phyloP scores from a whole-genome alignment of 768 basidiomycete species.

The Suillus subalutaceus region DNA sequence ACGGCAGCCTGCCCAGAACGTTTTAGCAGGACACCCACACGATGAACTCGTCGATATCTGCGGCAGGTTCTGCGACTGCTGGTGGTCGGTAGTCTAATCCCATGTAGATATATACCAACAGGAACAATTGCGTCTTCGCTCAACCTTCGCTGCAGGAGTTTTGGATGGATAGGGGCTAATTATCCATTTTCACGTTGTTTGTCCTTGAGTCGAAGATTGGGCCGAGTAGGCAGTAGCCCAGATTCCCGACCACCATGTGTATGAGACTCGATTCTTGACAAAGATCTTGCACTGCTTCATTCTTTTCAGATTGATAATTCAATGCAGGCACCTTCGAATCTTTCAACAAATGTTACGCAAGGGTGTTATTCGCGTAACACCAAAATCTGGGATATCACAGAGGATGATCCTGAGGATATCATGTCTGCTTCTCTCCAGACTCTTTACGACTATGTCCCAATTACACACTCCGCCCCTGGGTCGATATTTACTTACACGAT shows the following conservation, averaged over 20 bases:
- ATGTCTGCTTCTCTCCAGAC: conserved; percentile 63
- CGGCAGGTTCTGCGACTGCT: background rate
- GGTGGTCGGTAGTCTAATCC: background rate
- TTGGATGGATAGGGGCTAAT: background rate
- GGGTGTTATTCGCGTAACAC: background rate
- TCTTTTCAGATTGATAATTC: background rate
- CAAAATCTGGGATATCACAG: background rate
- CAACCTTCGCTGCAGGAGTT: background rate
- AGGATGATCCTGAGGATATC: conserved; percentile 62
- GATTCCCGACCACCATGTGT: background rate
- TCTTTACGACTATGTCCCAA: conserved; percentile 64
- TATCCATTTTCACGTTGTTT: background rate
- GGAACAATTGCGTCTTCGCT: no score
- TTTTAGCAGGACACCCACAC: background rate
- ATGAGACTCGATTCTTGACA: background rate
- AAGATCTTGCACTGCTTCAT: background rate
- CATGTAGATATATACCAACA: background rate
- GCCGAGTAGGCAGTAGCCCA: no score
- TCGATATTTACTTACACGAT: conserved; percentile 51
- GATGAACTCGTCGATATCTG: background rate
- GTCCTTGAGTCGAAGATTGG: background rate
- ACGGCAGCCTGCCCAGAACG: background rate
- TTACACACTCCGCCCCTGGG: conserved; percentile 61
- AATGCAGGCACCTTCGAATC: background rate
- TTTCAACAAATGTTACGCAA: background rate